Conservation (phyloP, 2,329 filamentous ascomycete genomes). For the Penicillium sp. region DNA sequence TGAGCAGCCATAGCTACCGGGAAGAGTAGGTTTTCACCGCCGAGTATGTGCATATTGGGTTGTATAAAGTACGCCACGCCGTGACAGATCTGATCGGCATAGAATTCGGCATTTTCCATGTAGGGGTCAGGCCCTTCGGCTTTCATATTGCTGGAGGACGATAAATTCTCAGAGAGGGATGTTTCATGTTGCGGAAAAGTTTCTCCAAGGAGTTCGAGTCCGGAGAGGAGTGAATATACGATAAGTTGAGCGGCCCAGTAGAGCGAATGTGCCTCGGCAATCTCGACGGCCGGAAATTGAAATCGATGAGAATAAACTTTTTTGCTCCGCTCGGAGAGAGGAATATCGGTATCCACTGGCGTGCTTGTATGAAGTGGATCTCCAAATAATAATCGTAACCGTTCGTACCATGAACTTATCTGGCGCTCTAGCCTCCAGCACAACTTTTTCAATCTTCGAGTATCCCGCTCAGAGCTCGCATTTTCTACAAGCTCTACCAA, state of each 20-base stretch:
- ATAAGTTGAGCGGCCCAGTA: slow-evolving; percentile 18
- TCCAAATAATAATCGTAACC: neutral
- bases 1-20: slow-evolving; percentile 13
- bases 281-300: slow-evolving; percentile 13
- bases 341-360: neutral
- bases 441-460: neutral
- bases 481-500: slow-evolving; percentile 11
- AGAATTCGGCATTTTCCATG: slow-evolving; percentile 5
- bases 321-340: neutral
- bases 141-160: neutral
- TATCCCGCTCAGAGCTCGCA: neutral
- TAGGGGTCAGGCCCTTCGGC: neutral
- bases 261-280: slow-evolving; percentile 18
- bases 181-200: neutral
- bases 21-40: slow-evolving; percentile 17
- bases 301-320: slow-evolving; percentile 8
- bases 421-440: slow-evolving; percentile 4
- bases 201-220: slow-evolving; percentile 5
- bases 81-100: slow-evolving; percentile 18
- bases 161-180: neutral
- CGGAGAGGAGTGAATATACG: slow-evolving; percentile 12
- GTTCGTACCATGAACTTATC: slow-evolving; percentile 11
- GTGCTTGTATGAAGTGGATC: slow-evolving; percentile 6
- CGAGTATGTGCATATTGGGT: slow-evolving; percentile 21
- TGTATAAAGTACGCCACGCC: slow-evolving; percentile 20